Base-by-base conservation (phyloP, 2,329 filamentous ascomycete species). In the Ceratocystis lukuohia region DNA sequence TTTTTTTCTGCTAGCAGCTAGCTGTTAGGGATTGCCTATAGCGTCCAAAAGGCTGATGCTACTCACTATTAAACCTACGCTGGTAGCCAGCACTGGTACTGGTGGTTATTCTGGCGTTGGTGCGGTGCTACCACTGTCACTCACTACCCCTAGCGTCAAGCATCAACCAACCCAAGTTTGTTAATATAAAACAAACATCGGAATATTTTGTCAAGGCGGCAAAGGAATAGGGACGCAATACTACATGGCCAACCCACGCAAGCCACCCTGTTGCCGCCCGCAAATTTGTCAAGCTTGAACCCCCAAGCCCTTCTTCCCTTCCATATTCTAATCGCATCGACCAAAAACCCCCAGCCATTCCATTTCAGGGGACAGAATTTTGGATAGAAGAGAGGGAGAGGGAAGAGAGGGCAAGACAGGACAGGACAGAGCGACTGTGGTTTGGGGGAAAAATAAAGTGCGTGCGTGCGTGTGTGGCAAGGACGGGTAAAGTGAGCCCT, bases 171-270 rank as follows among this genome's bases (percentile, higher is more conserved):
- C 8, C 8, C 15, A 45, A 25, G 22, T 46, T 46, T 62, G 33
- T 48, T 46, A 46, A 46, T 46, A 30, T 30, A 46, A 62, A 62
- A 62, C 61, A 62, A 62, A 62, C 41, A 62, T 62, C 61, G 61
- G 61, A 46, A 28, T 62, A 62, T 62, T 62, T 62, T 62, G 61
- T 62, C 61, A 62, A 41, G 61, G 41, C 61, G 61, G 61, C 44
- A 62, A 46, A 62, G 61, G 61, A 62, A 62, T 41, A 46, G 61
- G 41, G 33, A n/a, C 37, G 53, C 61, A 62, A 62, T 62, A 62
- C 61, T 28, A 62, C 61, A 41, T 46, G 25, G 61, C 22, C 61
- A 62, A 22, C 22, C 61, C 44, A 62, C 44, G n/a, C 20, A 62
- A 28, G 22, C 61, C n/a, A 45, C 48, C 20, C 48, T 53, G 20